A percentile compares a stretch with the other conserved stretches of the same genome.
Evolutionary conservation across 2,329 filamentous ascomycete species (phyloP).

Genomic region (Phoma sp.): DNA sequence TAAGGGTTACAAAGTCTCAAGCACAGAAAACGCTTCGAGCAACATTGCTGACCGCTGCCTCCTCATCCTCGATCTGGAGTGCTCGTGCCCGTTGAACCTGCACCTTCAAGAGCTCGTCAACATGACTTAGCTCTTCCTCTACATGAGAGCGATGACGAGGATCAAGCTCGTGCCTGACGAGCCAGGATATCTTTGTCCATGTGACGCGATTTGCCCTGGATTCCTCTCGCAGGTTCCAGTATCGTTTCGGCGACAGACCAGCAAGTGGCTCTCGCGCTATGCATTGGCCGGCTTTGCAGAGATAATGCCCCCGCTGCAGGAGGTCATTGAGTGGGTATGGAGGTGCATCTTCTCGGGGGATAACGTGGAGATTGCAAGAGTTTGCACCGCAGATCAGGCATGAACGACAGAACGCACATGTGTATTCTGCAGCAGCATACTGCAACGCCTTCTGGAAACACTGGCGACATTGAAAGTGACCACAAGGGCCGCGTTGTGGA

Average conservation of each 20-base stretch:
- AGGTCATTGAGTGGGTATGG: neutral
- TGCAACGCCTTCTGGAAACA: neutral
- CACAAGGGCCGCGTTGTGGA: slow-evolving; percentile 3
- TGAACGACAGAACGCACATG: neutral
- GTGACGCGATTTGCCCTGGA: neutral
- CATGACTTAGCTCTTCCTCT: neutral
- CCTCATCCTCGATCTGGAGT: neutral
- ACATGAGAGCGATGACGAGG: neutral
- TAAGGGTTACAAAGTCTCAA: neutral
- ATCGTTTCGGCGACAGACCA: neutral
- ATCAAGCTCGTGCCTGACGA: neutral
- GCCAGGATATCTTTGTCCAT: neutral
- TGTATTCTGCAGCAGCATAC: neutral
- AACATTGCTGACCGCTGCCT: neutral
- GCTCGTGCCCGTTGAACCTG: neutral
- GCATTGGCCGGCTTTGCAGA: neutral
- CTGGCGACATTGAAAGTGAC: slow-evolving; percentile 1
- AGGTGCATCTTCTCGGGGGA: neutral
- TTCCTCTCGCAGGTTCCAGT: slow-evolving; percentile 5
- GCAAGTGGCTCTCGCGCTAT: neutral
- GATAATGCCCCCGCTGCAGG: neutral
- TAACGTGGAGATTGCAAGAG: neutral
- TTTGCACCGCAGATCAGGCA: slow-evolving; percentile 1
- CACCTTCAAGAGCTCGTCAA: neutral
- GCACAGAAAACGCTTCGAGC: neutral